phyloP scores from a whole-genome alignment of 345 rosid species.

The Ceriops tagal region DNA sequence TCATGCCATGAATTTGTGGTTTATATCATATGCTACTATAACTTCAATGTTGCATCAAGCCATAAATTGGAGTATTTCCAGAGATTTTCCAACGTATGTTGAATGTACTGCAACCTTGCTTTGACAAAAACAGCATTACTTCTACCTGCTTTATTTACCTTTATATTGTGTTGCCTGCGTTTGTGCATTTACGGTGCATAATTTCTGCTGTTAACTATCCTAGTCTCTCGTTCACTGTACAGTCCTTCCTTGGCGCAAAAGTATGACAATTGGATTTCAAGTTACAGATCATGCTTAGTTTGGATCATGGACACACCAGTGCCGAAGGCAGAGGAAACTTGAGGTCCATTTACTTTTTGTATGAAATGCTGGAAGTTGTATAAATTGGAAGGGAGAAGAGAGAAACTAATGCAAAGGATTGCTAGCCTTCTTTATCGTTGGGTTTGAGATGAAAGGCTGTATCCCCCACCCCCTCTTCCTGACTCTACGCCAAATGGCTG shows the following conservation, averaged over 20 bases:
- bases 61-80: neutral
- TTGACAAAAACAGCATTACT: neutral
- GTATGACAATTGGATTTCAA: conserved; percentile 27
- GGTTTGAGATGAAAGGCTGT: conserved; percentile 29
- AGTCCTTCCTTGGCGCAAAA: conserved; percentile 56
- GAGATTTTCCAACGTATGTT: neutral
- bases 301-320: conserved; percentile 10
- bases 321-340: conserved; percentile 17
- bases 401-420: conserved; percentile 27
- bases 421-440: conserved; percentile 23
- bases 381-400: conserved; percentile 32
- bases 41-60: neutral
- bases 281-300: conserved; percentile 9
- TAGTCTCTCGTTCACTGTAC: conserved; percentile 14
- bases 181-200: neutral
- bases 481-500: conserved; percentile 31
- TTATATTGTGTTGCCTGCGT: neutral
- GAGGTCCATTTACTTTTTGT: conserved; percentile 30
- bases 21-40: too few relatives aligned
- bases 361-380: conserved; percentile 36
- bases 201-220: conserved; percentile 2
- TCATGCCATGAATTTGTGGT: too few relatives aligned
- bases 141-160: neutral
- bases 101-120: too few relatives aligned
- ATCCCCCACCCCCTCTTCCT: conserved; percentile 14